Base-by-base conservation (phyloP, 139 green algal species). In the Tetraselmis chui region DNA sequence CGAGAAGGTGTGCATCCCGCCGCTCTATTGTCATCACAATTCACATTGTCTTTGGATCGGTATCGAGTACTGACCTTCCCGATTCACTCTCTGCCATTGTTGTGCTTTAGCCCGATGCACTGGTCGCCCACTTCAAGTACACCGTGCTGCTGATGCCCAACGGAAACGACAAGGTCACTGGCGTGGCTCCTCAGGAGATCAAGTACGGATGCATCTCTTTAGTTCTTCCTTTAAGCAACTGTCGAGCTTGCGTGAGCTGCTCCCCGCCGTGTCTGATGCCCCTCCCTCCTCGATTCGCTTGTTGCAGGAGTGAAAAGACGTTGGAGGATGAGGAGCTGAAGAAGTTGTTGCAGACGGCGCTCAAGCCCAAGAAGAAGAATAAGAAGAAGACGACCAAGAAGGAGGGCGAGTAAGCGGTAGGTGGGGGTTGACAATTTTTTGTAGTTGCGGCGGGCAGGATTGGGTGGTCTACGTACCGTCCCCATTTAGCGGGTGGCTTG, bases 121-220 rank as follows among this genome's bases (percentile, higher is more conserved):
- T 87, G 1, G 91, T 95, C 25, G 92, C 87, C n/a, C 96, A 99
- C 89, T 86, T 98, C 84, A 99, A 99, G 91, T 92, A 89, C 82
- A 99, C 97, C 0, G 91, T 98, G 76, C 89, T 99, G 85, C 88
- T 99, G 77, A 98, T 98, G 96, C 92, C 94, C 78, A 98, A 95
- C 86, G 97, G 97, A 81, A 92, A 82, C 28, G 94, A 98, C 86
- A 86, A 91, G 30, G 85, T 98, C 67, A 98, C 93, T 27, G 80
- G 32, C 24, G 85, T 87, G 31, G 82, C 93, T 1, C 75, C 92
- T 79, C 95, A 98, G 90, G 59, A 83, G 32, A 80, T 98, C 27
- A 58, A 94, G 83, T 89, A 83, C 25, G 92, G 95, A 23, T 5
- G 11, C 67, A 77, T 28, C 67, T 77, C 2, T 77, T 30, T 22